Percentiles rank a stretch among this genome's conserved stretches.
Evolutionary conservation across 225 moss, liverwort and hornwort genomes (phyloP).

Genomic region (Bryoerythrophyllum caledonicum): DNA sequence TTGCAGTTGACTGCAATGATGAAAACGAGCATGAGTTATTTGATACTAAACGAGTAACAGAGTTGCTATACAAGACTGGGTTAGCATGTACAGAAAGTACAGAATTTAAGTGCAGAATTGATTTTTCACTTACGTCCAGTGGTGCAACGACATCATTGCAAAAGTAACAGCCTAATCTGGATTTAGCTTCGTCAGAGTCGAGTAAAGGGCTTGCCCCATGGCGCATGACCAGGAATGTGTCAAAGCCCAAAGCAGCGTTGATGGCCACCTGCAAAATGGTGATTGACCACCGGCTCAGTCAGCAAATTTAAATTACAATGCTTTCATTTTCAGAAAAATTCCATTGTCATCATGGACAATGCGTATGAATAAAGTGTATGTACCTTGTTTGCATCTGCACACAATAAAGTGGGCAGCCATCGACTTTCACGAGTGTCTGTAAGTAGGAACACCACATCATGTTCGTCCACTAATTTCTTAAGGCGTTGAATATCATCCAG

Average conservation of each 20-base stretch:
- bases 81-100: background rate
- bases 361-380: no score
- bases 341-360: conserved; percentile 1
- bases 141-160: conserved; percentile 99
- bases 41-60: background rate
- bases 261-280: conserved; percentile 72
- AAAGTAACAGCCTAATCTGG: conserved; percentile 93
- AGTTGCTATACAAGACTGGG: background rate
- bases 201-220: conserved; percentile 78
- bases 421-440: conserved; percentile 99
- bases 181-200: conserved; percentile 31
- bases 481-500: conserved; percentile 65
- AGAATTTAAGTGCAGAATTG: background rate
- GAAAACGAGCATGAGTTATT: background rate
- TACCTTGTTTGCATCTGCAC: conserved; percentile 97
- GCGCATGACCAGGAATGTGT: conserved; percentile 95
- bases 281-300: background rate
- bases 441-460: conserved; percentile 83
- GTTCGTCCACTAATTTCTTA: conserved; percentile 76
- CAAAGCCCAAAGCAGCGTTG: conserved; percentile 97
- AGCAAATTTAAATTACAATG: background rate
- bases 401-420: conserved; percentile 93
- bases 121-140: conserved; percentile 66
- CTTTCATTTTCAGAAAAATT: background rate
- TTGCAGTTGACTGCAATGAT: conserved; percentile 81